Evolutionary conservation across 164 flowering plant species (phyloP).

Genomic region (Liriodendron chinense): DNA sequence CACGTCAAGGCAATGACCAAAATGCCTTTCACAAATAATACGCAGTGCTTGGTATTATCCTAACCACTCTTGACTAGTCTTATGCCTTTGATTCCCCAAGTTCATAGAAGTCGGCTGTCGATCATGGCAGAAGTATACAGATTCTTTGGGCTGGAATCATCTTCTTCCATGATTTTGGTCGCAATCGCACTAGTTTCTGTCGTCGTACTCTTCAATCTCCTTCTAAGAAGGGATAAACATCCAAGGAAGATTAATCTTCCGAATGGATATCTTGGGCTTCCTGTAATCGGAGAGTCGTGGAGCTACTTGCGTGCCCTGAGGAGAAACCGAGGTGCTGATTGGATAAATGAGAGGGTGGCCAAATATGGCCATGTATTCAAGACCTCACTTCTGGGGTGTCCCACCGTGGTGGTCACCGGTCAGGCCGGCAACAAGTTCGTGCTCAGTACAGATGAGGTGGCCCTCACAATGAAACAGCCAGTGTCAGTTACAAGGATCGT

Average conservation of each 20-base stretch:
- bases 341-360: constrained; percentile 20
- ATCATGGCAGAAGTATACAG: too few species aligned
- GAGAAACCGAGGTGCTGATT: constrained; percentile 8
- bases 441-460: constrained; percentile 2
- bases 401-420: constrained; percentile 22
- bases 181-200: neutral
- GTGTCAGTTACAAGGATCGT: neutral
- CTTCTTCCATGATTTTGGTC: neutral
- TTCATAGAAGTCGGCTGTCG: too few species aligned
- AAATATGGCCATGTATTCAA: constrained; percentile 22
- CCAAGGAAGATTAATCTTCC: constrained; percentile 8
- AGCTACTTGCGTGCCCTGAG: constrained; percentile 13
- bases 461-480: constrained; percentile 16
- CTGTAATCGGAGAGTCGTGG: constrained; percentile 18
- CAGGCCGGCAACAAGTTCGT: constrained; percentile 20
- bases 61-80: too few species aligned
- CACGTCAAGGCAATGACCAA: too few species aligned
- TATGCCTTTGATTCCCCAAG: too few species aligned
- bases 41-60: too few species aligned
- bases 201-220: too few species aligned
- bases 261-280: constrained; percentile 17
- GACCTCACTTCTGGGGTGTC: constrained; percentile 22
- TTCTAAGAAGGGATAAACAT: neutral
- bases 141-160: too few species aligned
- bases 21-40: too few species aligned